A percentile compares a stretch with the other conserved stretches of the same genome.
Evolutionary conservation across 805 yeast genomes (phyloP).

Genomic region (Blastobotrys mokoenaii): DNA sequence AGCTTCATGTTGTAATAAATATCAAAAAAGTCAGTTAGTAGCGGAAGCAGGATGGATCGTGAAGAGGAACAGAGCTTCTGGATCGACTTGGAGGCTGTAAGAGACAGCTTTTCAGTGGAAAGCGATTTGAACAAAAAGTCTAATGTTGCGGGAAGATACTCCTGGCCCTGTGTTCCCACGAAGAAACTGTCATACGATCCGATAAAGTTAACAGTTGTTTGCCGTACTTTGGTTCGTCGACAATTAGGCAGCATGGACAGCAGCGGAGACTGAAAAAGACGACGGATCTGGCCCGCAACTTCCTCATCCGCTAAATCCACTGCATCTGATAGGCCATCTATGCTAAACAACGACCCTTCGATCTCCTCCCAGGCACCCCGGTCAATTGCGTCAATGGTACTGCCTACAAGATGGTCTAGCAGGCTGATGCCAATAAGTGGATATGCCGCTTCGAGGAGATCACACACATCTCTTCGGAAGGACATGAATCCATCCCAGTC

Average conservation of each 20-base stretch:
- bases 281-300: slow-evolving; percentile 17
- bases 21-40: slow-evolving; percentile 22
- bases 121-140: slow-evolving; percentile 44
- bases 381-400: slow-evolving; percentile 6
- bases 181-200: slow-evolving; percentile 57
- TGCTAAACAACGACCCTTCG: slow-evolving; percentile 55
- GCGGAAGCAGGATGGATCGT: slow-evolving; percentile 17
- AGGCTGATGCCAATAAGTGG: slow-evolving; percentile 52
- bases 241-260: slow-evolving; percentile 23
- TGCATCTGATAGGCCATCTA: slow-evolving; percentile 49
- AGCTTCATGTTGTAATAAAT: slow-evolving; percentile 20
- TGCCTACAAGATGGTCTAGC: slow-evolving; percentile 34
- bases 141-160: slow-evolving; percentile 43
- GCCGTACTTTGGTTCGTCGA: slow-evolving; percentile 27
- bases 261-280: slow-evolving; percentile 24
- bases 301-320: slow-evolving; percentile 31
- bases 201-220: slow-evolving; percentile 48
- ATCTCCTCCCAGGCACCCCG: slow-evolving; percentile 32
- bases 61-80: slow-evolving; percentile 34
- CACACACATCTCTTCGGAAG: slow-evolving; percentile 69
- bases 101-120: slow-evolving; percentile 25
- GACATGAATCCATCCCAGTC: slow-evolving; percentile 48
- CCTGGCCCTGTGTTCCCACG: slow-evolving; percentile 36
- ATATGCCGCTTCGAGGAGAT: slow-evolving; percentile 64
- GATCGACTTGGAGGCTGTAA: slow-evolving; percentile 47